These are phyloP conservation scores for Scheffersomyces insectosa DNA, from an alignment of 1,139 yeast species.

Conservation along the genomic window DNA sequence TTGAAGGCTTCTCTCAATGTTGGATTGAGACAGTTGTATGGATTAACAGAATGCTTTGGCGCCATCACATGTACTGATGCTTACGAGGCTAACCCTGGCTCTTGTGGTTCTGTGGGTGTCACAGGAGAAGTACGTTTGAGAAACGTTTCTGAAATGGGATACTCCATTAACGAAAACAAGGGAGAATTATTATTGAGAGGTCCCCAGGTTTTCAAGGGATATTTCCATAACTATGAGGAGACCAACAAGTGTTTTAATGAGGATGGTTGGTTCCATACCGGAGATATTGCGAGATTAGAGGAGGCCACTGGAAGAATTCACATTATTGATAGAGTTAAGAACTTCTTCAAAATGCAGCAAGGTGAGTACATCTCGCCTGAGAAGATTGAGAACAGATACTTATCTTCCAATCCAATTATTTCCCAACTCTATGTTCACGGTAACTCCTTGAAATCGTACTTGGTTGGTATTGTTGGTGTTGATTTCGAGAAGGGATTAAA, in stretches of 20 bases:
- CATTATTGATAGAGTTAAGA: conserved; percentile 45
- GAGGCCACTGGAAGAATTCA: conserved; percentile 24
- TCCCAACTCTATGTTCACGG: conserved; percentile 53
- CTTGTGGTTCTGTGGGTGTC: conserved; percentile 15
- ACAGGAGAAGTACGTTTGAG: conserved; percentile 19
- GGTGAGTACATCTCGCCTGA: conserved; percentile 50
- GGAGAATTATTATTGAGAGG: conserved; percentile 71
- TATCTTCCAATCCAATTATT: conserved; percentile 32
- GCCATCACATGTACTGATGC: conserved; percentile 12
- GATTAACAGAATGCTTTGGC: conserved; percentile 21
- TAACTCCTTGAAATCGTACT: conserved; percentile 57
- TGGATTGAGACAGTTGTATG: conserved; percentile 19
- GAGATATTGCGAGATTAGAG: conserved; percentile 39
- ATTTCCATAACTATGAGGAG: conserved; percentile 58
- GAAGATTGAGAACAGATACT: conserved; percentile 39
- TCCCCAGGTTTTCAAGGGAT: conserved; percentile 60
- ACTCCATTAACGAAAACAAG: conserved; percentile 36
- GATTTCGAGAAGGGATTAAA: conserved; percentile 34
- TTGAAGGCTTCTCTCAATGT: conserved; percentile 19
- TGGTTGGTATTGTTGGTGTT: conserved; percentile 54
- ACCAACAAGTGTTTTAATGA: conserved; percentile 54
- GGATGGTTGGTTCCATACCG: conserved; percentile 56
- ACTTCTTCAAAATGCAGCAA: conserved; percentile 45
- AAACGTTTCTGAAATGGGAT: conserved; percentile 67
- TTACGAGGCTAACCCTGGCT: conserved; percentile 17